Evolutionary conservation across 129 eudicot genomes (phyloP).

Genomic region (Centrapalus pauciflorus): DNA sequence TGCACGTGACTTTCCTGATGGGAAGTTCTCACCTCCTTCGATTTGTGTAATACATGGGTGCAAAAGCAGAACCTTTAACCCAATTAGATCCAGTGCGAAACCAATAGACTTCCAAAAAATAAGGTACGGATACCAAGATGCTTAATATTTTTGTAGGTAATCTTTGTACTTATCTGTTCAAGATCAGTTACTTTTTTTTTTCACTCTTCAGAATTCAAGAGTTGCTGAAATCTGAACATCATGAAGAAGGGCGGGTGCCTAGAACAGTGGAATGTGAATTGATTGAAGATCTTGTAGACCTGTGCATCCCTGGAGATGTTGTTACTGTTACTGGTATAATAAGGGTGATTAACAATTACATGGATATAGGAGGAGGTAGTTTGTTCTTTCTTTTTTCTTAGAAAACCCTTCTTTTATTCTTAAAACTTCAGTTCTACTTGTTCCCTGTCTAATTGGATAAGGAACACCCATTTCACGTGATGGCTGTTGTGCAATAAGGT

Average conservation of each 20-base stretch:
- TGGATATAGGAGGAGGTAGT: constrained; percentile 99
- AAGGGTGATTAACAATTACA: constrained; percentile 84
- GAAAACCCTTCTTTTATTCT: neutral
- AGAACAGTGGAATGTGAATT: constrained; percentile 95
- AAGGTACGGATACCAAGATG: constrained; percentile 34
- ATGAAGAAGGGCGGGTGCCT: constrained; percentile 99
- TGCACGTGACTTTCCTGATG: constrained; percentile 80
- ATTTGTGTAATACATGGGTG: constrained; percentile 67
- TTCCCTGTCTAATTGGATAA: neutral
- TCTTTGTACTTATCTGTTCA: neutral
- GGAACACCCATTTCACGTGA: neutral
- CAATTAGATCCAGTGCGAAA: constrained; percentile 67
- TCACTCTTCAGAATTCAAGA: constrained; percentile 67
- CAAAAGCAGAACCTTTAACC: constrained; percentile 73
- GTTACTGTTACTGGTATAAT: constrained; percentile 87
- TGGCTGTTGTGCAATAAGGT: neutral
- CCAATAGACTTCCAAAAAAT: constrained; percentile 91
- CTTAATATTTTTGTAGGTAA: neutral
- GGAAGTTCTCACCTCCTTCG: constrained; percentile 87
- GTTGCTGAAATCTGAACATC: constrained; percentile 82
- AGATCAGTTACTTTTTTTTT: neutral
- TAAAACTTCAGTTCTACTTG: neutral
- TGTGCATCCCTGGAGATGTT: constrained; percentile 96
- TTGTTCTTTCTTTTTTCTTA: neutral
- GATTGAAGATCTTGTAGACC: constrained; percentile 91